Conservation (phyloP, 495 filamentous ascomycete species). For the Talaromyces ruber region DNA sequence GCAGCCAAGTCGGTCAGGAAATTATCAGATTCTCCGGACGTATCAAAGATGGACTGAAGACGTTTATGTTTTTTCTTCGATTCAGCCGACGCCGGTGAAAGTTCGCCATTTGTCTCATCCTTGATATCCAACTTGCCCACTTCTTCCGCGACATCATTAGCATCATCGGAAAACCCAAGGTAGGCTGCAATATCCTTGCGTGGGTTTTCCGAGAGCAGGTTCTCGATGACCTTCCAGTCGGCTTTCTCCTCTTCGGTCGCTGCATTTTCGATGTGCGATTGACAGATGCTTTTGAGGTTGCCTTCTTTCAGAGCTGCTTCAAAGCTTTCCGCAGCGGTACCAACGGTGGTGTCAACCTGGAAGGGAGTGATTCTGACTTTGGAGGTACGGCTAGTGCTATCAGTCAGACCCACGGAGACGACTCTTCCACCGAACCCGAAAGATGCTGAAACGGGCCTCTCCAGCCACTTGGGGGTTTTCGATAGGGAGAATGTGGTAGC, state of each 20-base stretch:
- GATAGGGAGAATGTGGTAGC: slow-evolving; percentile 77
- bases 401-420: slow-evolving; percentile 60
- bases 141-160: slow-evolving; percentile 40
- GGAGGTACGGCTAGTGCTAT: slow-evolving; percentile 57
- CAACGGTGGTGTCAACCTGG: slow-evolving; percentile 79
- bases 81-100: slow-evolving; percentile 34
- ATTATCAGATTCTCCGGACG: slow-evolving; percentile 63
- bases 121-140: slow-evolving; percentile 37
- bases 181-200: slow-evolving; percentile 74
- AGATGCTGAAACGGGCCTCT: slow-evolving; percentile 74
- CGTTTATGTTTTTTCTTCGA: slow-evolving; percentile 49
- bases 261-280: slow-evolving; percentile 63
- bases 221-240: slow-evolving; percentile 90
- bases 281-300: slow-evolving; percentile 71
- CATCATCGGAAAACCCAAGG: slow-evolving; percentile 68
- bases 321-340: slow-evolving; percentile 75
- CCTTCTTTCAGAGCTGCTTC: slow-evolving; percentile 72
- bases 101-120: slow-evolving; percentile 41
- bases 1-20: slow-evolving; percentile 72
- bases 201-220: slow-evolving; percentile 73
- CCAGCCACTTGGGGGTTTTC: slow-evolving; percentile 85
- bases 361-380: slow-evolving; percentile 78
- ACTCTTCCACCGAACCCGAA: slow-evolving; percentile 97
- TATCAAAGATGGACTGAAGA: slow-evolving; percentile 76
- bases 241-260: slow-evolving; percentile 83